A percentile compares a stretch with the other conserved stretches of the same genome.
phyloP scores from a whole-genome alignment of 768 basidiomycete genomes.

The Trametes cingulata region DNA sequence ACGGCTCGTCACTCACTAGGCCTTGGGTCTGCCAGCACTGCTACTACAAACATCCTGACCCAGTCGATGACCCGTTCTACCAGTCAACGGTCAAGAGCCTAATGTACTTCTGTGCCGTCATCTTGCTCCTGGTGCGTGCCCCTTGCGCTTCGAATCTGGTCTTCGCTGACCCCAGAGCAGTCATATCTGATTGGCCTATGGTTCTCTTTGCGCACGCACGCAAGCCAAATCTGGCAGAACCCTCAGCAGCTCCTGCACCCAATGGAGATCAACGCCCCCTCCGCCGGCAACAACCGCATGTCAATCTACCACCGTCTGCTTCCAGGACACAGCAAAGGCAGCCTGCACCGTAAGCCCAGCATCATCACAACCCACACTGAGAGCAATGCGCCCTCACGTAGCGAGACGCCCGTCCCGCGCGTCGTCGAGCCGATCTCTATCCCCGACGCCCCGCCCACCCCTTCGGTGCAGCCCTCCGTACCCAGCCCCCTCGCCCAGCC shows the following conservation, averaged over 20 bases:
- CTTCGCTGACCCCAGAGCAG: slow-evolving; percentile 39
- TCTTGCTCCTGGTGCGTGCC: slow-evolving; percentile 73
- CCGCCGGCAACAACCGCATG: slow-evolving; percentile 43
- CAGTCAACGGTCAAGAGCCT: slow-evolving; percentile 92
- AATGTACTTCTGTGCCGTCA: slow-evolving; percentile 93
- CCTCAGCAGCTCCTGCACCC: slow-evolving; percentile 80
- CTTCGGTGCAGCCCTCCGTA: slow-evolving; percentile 33
- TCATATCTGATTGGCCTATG: slow-evolving; percentile 96
- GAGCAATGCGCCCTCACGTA: slow-evolving; percentile 36
- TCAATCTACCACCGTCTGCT: slow-evolving; percentile 66
- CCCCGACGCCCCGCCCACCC: slow-evolving; percentile 10
- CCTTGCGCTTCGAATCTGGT: not conserved
- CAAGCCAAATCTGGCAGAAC: slow-evolving; percentile 99
- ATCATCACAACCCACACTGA: slow-evolving; percentile 36
- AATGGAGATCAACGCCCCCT: slow-evolving; percentile 54
- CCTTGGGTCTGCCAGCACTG: slow-evolving; percentile 91
- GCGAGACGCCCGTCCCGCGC: slow-evolving; percentile 36
- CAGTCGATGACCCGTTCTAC: slow-evolving; percentile 93
- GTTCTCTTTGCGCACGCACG: slow-evolving; percentile 98
- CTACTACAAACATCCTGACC: slow-evolving; percentile 93
- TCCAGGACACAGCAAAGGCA: slow-evolving; percentile 33
- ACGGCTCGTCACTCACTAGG: slow-evolving; percentile 26
- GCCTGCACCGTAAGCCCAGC: slow-evolving; percentile 49
- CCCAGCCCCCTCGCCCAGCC: slow-evolving; percentile 3
- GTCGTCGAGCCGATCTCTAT: not conserved